phyloP scores from a whole-genome alignment of 163 green algal species.

The Volvox carteri region DNA sequence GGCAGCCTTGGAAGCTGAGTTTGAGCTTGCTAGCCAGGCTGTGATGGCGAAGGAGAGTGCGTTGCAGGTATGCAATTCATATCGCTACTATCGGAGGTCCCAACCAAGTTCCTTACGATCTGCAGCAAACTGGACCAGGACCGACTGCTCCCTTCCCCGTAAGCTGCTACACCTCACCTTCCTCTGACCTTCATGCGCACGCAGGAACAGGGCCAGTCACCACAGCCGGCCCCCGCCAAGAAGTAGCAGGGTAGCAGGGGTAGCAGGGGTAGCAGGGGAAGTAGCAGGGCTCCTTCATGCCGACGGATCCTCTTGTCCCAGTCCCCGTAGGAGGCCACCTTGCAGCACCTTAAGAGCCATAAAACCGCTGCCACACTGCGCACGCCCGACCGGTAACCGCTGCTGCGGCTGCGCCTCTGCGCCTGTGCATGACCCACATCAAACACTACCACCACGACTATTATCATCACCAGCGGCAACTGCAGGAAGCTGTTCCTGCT shows the following conservation, averaged over 20 bases:
- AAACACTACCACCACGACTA: too few species aligned
- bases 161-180: background rate
- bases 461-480: too few species aligned
- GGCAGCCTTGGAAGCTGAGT: background rate
- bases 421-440: too few species aligned
- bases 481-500: too few species aligned
- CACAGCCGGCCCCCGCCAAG: background rate
- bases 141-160: background rate
- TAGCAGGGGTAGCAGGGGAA: background rate
- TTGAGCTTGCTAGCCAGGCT: constrained; percentile 9
- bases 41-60: background rate
- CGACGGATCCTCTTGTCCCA: background rate
- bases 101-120: background rate
- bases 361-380: background rate
- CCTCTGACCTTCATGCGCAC: background rate
- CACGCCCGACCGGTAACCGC: background rate
- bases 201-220: constrained; percentile 1
- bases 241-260: background rate
- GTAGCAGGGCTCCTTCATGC: background rate
- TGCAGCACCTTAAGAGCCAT: background rate
- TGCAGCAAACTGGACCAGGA: background rate
- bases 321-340: too few species aligned
- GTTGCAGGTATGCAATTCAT: background rate
- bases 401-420: too few species aligned
- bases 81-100: background rate